phyloP scores from a whole-genome alignment of 129 eudicot species.

The Cynara cardunculus region DNA sequence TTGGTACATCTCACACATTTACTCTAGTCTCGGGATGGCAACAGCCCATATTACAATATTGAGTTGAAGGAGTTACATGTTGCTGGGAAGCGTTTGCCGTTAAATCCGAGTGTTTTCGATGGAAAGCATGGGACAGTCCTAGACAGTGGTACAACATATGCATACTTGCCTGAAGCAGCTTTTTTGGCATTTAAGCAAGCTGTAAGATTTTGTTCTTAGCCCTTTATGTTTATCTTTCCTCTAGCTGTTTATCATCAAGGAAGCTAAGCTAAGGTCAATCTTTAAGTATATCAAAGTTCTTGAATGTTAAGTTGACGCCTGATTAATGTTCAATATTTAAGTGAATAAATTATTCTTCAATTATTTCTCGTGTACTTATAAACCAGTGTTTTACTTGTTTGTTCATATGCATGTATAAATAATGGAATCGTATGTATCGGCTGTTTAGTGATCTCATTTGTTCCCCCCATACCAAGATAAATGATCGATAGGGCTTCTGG shows the following conservation, averaged over 20 bases:
- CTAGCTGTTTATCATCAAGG: not conserved
- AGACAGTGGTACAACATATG: slow-evolving; percentile 94
- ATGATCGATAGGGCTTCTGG: too few relatives aligned
- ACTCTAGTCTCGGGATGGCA: slow-evolving; percentile 99
- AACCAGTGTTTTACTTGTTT: too few relatives aligned
- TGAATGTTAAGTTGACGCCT: not conserved
- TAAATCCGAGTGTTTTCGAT: slow-evolving; percentile 64
- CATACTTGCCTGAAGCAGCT: slow-evolving; percentile 90
- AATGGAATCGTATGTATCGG: too few relatives aligned
- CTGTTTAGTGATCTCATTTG: too few relatives aligned
- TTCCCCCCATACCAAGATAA: too few relatives aligned
- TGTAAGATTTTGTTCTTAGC: slow-evolving; percentile 46
- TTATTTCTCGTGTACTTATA: not conserved
- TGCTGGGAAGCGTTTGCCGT: slow-evolving; percentile 81
- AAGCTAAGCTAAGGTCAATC: not conserved
- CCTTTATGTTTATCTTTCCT: not conserved
- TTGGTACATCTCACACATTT: slow-evolving; percentile 95
- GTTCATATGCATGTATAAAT: too few relatives aligned
- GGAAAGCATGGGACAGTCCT: slow-evolving; percentile 81
- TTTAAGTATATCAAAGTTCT: not conserved
- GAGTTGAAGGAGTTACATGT: slow-evolving; percentile 93
- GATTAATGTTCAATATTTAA: not conserved
- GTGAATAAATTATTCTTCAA: not conserved
- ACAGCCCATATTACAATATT: slow-evolving; percentile 99
- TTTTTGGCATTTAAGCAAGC: slow-evolving; percentile 80